phyloP scores from a whole-genome alignment of 441 rosid genomes.

The Iberis amara region DNA sequence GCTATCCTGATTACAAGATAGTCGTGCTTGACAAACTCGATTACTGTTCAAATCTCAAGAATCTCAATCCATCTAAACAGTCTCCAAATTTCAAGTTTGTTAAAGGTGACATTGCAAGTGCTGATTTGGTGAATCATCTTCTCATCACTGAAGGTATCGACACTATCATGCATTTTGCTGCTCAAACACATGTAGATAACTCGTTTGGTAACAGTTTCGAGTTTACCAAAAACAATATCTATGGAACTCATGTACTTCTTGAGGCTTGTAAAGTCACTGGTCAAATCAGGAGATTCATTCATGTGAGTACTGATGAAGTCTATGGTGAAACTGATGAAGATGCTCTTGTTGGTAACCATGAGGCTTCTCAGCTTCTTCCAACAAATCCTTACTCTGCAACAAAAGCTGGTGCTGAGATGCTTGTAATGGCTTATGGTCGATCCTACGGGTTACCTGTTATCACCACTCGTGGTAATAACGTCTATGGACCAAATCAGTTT shows the following conservation, averaged over 20 bases:
- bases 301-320: constrained; percentile 65
- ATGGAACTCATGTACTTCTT: constrained; percentile 60
- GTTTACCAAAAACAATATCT: constrained; percentile 60
- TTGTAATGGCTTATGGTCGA: constrained; percentile 70
- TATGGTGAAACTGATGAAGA: constrained; percentile 72
- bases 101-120: constrained; percentile 64
- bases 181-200: constrained; percentile 63
- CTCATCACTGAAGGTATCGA: constrained; percentile 57
- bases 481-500: constrained; percentile 62
- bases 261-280: constrained; percentile 70
- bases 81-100: constrained; percentile 84
- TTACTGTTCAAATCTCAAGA: constrained; percentile 83
- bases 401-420: constrained; percentile 69
- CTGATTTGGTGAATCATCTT: constrained; percentile 58
- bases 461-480: constrained; percentile 65
- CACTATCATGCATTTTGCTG: constrained; percentile 69
- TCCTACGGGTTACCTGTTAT: constrained; percentile 63
- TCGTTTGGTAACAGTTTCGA: constrained; percentile 64
- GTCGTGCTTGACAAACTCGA: constrained; percentile 93
- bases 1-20: constrained; percentile 76
- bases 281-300: constrained; percentile 57
- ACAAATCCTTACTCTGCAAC: constrained; percentile 70
- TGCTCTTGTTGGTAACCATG: constrained; percentile 63
- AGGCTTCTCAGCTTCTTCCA: constrained; percentile 65
- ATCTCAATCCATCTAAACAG: constrained; percentile 58